Evolutionary conservation across 2,329 filamentous ascomycete species (phyloP).

Genomic region (Coniochaeta sp.): DNA sequence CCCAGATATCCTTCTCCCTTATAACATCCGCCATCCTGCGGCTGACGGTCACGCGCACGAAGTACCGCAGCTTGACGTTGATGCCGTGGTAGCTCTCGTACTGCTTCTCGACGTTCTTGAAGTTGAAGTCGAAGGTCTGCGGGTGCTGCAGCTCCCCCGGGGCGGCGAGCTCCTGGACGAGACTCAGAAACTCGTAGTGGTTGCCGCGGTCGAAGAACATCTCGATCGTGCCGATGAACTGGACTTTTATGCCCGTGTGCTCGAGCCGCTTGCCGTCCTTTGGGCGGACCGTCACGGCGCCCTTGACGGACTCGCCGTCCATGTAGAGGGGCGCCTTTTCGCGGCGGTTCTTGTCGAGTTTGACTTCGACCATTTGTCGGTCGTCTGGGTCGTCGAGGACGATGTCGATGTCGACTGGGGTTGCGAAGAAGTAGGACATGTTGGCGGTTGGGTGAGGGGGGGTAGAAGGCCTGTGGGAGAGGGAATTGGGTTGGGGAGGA

Average conservation of each 20-base stretch:
- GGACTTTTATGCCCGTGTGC: slow-evolving; percentile 98
- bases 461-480: not conserved
- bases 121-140: slow-evolving; percentile 98
- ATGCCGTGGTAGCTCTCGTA: slow-evolving; percentile 99
- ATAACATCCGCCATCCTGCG: slow-evolving; percentile 97
- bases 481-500: not conserved
- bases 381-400: slow-evolving; percentile 94
- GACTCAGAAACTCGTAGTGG: slow-evolving; percentile 97
- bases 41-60: slow-evolving; percentile 92
- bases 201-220: slow-evolving; percentile 99
- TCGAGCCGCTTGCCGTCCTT: slow-evolving; percentile 98
- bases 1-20: slow-evolving; percentile 99
- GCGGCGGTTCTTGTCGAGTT: slow-evolving; percentile 94
- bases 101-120: slow-evolving; percentile 99
- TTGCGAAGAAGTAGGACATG: slow-evolving; percentile 97
- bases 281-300: slow-evolving; percentile 85
- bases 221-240: slow-evolving; percentile 98
- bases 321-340: slow-evolving; percentile 97
- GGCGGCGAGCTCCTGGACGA: slow-evolving; percentile 93
- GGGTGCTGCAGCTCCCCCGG: slow-evolving; percentile 97
- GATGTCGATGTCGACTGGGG: slow-evolving; percentile 97
- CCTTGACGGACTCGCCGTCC: slow-evolving; percentile 97
- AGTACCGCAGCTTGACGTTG: slow-evolving; percentile 98
- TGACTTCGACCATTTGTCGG: slow-evolving; percentile 91
- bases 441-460: slow-evolving; percentile 3